phyloP scores from a whole-genome alignment of 73 alveolate species.

The Stentor coeruleus region DNA sequence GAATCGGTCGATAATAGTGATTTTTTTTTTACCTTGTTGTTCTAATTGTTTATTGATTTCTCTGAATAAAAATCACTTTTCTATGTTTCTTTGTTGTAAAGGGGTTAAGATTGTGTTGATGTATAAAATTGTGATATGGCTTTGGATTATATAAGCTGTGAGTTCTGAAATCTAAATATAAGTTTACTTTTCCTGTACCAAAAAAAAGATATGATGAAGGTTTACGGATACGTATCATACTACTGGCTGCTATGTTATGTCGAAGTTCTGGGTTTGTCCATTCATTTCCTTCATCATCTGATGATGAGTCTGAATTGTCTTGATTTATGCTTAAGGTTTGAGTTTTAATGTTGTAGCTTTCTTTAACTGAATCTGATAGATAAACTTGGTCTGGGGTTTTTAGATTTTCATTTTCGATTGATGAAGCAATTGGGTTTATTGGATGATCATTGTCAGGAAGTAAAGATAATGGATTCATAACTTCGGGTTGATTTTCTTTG shows the following conservation, averaged over 20 bases:
- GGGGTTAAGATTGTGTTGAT: conserved; percentile 67
- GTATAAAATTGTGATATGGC: conserved; percentile 60
- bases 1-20: conserved; percentile 75
- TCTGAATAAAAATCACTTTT: conserved; percentile 43
- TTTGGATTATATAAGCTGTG: conserved; percentile 56
- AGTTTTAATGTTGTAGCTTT: conserved; percentile 67
- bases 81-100: conserved; percentile 68
- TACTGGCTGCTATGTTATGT: conserved; percentile 62
- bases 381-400: conserved; percentile 66
- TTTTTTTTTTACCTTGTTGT: conserved; percentile 35
- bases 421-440: conserved; percentile 24
- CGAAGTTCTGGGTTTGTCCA: conserved; percentile 62
- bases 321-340: background rate
- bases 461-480: no score
- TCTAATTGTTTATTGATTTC: conserved; percentile 39
- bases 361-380: conserved; percentile 32
- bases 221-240: conserved; percentile 62
- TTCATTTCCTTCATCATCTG: conserved; percentile 62
- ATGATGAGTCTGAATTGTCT: conserved; percentile 27
- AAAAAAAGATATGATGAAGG: conserved; percentile 56
- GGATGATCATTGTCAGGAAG: background rate
- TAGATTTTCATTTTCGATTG: conserved; percentile 32
- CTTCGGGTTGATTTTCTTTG: background rate
- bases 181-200: conserved; percentile 68
- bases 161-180: conserved; percentile 30